Base-by-base conservation (phyloP, 768 basidiomycete species). In the Thelephora ganbajun region DNA sequence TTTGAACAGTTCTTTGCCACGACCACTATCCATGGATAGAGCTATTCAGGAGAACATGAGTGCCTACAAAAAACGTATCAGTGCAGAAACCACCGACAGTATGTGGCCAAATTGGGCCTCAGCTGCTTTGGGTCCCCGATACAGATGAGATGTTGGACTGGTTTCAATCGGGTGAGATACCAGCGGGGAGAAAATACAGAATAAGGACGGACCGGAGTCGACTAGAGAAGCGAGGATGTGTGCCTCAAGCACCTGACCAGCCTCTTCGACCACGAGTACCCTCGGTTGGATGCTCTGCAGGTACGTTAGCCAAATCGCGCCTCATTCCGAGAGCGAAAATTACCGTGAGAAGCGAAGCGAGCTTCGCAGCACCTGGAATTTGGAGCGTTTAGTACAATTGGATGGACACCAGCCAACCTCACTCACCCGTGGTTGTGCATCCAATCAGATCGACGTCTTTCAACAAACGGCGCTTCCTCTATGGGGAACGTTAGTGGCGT, bases 111-210 rank as follows among this genome's bases (percentile, higher is more conserved):
- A 0, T 70, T 83, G 0, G 80, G 84, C 1, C 86, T 73, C 1
- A 89, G 68, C 61, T 88, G 86, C 1, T 73, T 66, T 5, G 85
- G 86, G 51, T 89, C 86, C 0, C 86, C 86, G n/a, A 88, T 86
- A 37, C 79, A 66, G 49, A 89, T 84, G 18, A 88, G 64, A 35
- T 88, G 84, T 49, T 86, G 71, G 0, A 87, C 70, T 2, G 77
- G 5, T 12, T n/a, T 20, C 30, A 14, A 45, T 11, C 3, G 9
- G n/a, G 9, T 9, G 9, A 30, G 26, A 30, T 4, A 30, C 26
- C 4, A 30, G 26, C 26, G 26, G 26, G 26, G 9, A 30, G 26
- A 9, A 30, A 9, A 30, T 30, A 9, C 26, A 9, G 26, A 30
- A 9, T 30, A 9, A 30, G 9, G 26, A 23, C 33, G 13, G 34